Conservation (phyloP, 2,329 filamentous ascomycete species). For the Aaosphaeria pasadenensis region DNA sequence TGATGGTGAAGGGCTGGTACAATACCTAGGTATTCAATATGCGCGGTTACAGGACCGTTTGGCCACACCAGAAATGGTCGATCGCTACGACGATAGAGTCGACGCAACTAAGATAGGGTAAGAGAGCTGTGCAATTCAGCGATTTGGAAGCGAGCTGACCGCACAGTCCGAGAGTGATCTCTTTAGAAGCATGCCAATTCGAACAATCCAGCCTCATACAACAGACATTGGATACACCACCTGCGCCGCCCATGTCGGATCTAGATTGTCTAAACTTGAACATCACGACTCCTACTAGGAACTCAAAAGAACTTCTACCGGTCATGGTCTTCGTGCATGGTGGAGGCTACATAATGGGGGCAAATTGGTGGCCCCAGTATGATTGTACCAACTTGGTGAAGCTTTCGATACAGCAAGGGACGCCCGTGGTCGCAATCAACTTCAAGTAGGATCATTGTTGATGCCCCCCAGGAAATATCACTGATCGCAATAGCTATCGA, state of each 20-base stretch:
- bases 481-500: conserved; percentile 15
- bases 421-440: conserved; percentile 42
- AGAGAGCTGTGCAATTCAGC: not conserved
- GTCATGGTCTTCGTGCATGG: conserved; percentile 55
- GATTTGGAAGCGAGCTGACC: not conserved
- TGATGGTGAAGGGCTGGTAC: conserved; percentile 12
- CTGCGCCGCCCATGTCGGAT: conserved; percentile 38
- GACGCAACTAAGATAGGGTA: conserved; percentile 32
- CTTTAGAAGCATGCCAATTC: conserved; percentile 12
- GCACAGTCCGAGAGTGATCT: conserved; percentile 13
- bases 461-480: not conserved
- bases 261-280: conserved; percentile 51
- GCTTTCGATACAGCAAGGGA: conserved; percentile 36
- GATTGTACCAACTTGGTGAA: conserved; percentile 45
- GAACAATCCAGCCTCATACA: conserved; percentile 20
- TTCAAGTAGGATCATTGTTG: conserved; percentile 43
- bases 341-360: conserved; percentile 48
- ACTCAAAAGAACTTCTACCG: conserved; percentile 34
- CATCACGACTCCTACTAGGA: conserved; percentile 38
- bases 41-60: conserved; percentile 30
- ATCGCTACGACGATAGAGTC: conserved; percentile 12
- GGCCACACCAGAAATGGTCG: conserved; percentile 21
- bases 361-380: conserved; percentile 51
- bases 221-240: conserved; percentile 9
- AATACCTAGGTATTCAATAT: conserved; percentile 34